phyloP scores from a whole-genome alignment of 2,329 filamentous ascomycete species.

The Cordyceps cateniannulata region DNA sequence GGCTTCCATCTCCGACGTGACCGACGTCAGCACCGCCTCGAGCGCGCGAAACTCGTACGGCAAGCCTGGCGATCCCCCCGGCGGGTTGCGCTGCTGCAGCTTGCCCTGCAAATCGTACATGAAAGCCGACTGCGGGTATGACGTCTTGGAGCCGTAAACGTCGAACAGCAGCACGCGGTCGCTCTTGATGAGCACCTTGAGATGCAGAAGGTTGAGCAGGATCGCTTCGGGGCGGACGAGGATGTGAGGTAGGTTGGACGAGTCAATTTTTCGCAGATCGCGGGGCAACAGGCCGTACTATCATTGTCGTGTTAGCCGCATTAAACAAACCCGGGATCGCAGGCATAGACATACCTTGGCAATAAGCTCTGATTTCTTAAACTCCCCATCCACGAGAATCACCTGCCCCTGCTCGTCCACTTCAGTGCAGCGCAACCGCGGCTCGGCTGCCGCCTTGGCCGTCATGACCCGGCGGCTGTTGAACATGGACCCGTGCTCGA shows the following conservation, averaged over 20 bases:
- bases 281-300: constrained; percentile 89
- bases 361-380: constrained; percentile 95
- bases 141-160: constrained; percentile 88
- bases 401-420: constrained; percentile 90
- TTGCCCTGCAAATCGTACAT: constrained; percentile 97
- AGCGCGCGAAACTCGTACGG: constrained; percentile 95
- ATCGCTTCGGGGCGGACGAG: constrained; percentile 90
- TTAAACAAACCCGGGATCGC: neutral
- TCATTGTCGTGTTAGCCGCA: neutral
- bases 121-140: constrained; percentile 92
- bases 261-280: constrained; percentile 96
- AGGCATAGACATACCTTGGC: constrained; percentile 60
- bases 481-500: constrained; percentile 42
- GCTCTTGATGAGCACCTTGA: constrained; percentile 90
- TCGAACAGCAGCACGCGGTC: constrained; percentile 94
- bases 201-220: constrained; percentile 90
- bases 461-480: constrained; percentile 63
- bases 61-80: constrained; percentile 52
- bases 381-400: constrained; percentile 88
- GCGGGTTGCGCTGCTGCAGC: constrained; percentile 67
- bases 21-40: constrained; percentile 89
- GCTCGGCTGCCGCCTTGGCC: constrained; percentile 74
- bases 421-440: constrained; percentile 86
- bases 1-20: constrained; percentile 83
- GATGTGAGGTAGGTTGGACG: constrained; percentile 89